Evolutionary conservation across 805 yeast species (phyloP).

Genomic region (Candida incommunis): DNA sequence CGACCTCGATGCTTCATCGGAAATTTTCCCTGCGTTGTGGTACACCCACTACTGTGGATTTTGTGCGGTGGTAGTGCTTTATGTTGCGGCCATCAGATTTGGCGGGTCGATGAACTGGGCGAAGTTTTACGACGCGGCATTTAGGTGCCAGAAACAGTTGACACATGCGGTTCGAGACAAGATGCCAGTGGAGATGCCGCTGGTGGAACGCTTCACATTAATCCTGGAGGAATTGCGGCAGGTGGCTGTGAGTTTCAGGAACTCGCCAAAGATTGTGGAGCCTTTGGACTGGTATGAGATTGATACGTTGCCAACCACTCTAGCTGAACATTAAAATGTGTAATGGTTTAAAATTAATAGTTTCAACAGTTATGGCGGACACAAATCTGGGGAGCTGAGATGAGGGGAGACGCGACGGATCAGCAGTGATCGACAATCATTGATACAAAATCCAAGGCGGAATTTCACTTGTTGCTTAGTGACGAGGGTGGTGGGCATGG

Average conservation of each 20-base stretch:
- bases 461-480: no score
- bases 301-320: neutral
- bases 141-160: slow-evolving; percentile 6
- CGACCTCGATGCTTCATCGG: slow-evolving; percentile 3
- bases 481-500: no score
- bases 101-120: slow-evolving; percentile 1
- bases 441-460: no score
- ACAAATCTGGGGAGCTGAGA: no score
- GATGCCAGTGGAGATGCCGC: slow-evolving; percentile 1
- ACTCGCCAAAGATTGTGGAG: neutral
- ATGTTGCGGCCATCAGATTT: slow-evolving; percentile 6
- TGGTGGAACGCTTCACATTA: neutral
- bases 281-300: neutral
- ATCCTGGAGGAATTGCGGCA: neutral
- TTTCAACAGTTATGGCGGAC: no score
- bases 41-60: slow-evolving; percentile 9
- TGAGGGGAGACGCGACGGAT: no score
- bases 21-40: slow-evolving; percentile 9
- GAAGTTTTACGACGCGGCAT: slow-evolving; percentile 7
- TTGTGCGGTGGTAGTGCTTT: slow-evolving; percentile 9
- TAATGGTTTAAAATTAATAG: no score
- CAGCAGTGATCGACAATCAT: no score
- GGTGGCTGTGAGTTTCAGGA: neutral
- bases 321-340: no score
- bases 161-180: slow-evolving; percentile 7